A percentile compares a stretch with the other conserved stretches of the same genome.
These are phyloP conservation scores for Ustilago curta DNA, from an alignment of 1,284 basidiomycete genomes.

Conservation along the genomic window DNA sequence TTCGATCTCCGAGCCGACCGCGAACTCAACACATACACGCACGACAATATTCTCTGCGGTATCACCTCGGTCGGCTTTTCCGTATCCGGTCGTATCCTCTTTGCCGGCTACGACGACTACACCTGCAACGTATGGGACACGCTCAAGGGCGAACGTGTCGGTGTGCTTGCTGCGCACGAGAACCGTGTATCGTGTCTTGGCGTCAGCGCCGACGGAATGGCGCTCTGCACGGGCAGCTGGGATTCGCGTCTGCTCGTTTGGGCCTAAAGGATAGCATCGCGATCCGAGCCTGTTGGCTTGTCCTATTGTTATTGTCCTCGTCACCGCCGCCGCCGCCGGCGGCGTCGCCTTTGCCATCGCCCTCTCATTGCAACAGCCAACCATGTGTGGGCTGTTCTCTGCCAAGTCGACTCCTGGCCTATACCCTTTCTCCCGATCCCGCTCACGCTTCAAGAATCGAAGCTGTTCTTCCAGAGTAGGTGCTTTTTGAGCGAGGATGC, in stretches of 20 bases:
- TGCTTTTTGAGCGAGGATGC: background rate
- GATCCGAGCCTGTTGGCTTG: background rate
- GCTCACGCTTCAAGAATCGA: background rate
- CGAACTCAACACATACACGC: conserved; percentile 94
- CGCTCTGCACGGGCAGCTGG: conserved; percentile 97
- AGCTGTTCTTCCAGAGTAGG: background rate
- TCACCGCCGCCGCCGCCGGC: too few species aligned
- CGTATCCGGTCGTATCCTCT: conserved; percentile 93
- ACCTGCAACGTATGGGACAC: conserved; percentile 99
- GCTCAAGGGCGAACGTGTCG: conserved; percentile 95
- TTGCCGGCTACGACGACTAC: conserved; percentile 99
- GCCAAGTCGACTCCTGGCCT: conserved; percentile 14
- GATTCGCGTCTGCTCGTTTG: conserved; percentile 83
- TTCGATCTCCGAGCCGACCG: conserved; percentile 98
- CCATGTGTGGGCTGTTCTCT: background rate
- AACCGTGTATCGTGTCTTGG: conserved; percentile 97
- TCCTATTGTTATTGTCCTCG: background rate
- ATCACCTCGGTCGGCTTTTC: conserved; percentile 99
- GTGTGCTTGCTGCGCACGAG: conserved; percentile 95
- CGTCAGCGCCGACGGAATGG: conserved; percentile 94
- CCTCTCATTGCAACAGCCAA: conserved; percentile 7
- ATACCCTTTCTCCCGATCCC: conserved; percentile 23
- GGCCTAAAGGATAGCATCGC: conserved; percentile 32
- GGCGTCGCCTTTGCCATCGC: background rate
- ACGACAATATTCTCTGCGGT: conserved; percentile 97